Conservation (phyloP, 345 rosid genomes). For the Corchorus capsularis region DNA sequence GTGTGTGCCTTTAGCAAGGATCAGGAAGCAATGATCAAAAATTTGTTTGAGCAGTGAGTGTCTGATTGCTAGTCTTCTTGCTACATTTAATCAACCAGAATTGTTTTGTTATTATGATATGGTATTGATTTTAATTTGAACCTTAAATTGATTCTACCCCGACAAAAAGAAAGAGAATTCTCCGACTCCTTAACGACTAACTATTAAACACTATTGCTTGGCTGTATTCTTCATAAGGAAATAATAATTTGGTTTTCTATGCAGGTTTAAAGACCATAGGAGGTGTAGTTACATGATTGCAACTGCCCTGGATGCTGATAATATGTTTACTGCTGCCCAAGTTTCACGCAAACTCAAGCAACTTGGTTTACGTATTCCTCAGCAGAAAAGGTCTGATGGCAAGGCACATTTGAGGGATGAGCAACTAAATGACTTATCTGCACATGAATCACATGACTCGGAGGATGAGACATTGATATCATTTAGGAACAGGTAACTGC, state of each 20-base stretch:
- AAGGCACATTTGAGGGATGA: conserved; percentile 54
- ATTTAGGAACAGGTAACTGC: conserved; percentile 58
- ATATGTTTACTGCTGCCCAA: conserved; percentile 64
- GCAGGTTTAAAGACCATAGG: conserved; percentile 77
- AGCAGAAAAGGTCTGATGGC: conserved; percentile 41
- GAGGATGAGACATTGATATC: conserved; percentile 72
- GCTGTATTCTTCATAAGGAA: neutral
- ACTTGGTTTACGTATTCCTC: conserved; percentile 64
- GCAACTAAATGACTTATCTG: conserved; percentile 37
- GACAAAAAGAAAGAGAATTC: neutral
- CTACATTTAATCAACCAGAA: neutral
- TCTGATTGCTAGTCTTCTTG: conserved; percentile 12
- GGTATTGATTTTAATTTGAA: conserved; percentile 1
- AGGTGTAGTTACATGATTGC: conserved; percentile 82
- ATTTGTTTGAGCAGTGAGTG: conserved; percentile 80
- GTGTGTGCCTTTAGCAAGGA: conserved; percentile 66
- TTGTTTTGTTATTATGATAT: neutral
- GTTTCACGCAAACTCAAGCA: conserved; percentile 79
- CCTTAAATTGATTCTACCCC: neutral
- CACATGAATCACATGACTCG: conserved; percentile 35
- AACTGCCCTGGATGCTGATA: conserved; percentile 63
- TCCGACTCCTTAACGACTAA: neutral
- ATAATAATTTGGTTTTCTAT: conserved; percentile 3
- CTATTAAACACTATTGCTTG: neutral
- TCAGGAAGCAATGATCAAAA: conserved; percentile 70